Evolutionary conservation across 331 rosid genomes (phyloP).

Genomic region (Arachis monticola): DNA sequence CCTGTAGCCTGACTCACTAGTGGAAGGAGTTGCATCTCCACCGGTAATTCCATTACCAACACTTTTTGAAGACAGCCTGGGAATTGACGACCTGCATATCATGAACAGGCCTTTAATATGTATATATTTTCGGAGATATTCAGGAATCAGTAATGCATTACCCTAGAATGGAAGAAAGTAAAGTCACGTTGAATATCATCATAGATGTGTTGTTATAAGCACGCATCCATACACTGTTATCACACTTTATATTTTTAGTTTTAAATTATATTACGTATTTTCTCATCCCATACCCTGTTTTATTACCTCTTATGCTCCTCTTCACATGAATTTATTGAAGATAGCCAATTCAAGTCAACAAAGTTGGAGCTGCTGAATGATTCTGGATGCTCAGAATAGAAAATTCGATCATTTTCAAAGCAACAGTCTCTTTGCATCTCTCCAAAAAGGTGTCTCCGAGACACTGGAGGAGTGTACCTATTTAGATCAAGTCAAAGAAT

Average conservation of each 20-base stretch:
- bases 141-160: background rate
- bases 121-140: background rate
- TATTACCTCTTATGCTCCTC: constrained; percentile 72
- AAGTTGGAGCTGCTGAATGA: constrained; percentile 71
- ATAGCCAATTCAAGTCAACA: constrained; percentile 63
- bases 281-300: constrained; percentile 1
- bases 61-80: constrained; percentile 58
- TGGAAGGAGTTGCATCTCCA: constrained; percentile 67
- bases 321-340: constrained; percentile 58
- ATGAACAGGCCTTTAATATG: constrained; percentile 11
- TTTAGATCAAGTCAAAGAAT: constrained; percentile 19
- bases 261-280: constrained; percentile 17
- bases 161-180: background rate
- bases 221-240: constrained; percentile 41
- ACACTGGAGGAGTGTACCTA: constrained; percentile 65
- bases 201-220: background rate
- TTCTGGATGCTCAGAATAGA: constrained; percentile 55
- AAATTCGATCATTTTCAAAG: constrained; percentile 54
- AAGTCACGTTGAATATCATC: background rate
- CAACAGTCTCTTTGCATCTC: constrained; percentile 54
- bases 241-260: background rate
- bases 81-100: constrained; percentile 58
- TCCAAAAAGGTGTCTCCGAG: constrained; percentile 67
- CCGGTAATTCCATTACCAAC: constrained; percentile 62
- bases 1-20: constrained; percentile 62